A percentile compares a stretch with the other conserved stretches of the same genome.
Evolutionary conservation across 768 basidiomycete genomes (phyloP).

Genomic region (Hortiboletus flavorubellus): DNA sequence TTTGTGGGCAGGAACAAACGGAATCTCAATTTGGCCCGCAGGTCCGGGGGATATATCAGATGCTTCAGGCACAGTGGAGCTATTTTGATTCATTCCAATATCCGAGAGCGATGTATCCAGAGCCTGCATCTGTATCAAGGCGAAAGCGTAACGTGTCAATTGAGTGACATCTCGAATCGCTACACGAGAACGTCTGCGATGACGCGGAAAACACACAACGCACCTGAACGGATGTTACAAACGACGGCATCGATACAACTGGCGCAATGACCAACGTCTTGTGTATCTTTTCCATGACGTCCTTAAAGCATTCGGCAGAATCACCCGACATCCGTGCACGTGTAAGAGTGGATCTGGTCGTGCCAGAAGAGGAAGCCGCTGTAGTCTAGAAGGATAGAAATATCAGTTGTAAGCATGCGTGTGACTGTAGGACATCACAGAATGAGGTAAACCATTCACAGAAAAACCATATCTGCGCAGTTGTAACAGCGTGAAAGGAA

Average conservation of each 20-base stretch:
- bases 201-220: slow-evolving; percentile 5
- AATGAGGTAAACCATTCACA: slow-evolving; percentile 9
- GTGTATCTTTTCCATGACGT: slow-evolving; percentile 65
- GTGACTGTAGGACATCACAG: neutral
- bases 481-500: slow-evolving; percentile 1
- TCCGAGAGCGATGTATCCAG: neutral
- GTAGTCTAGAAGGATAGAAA: slow-evolving; percentile 7
- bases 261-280: slow-evolving; percentile 60
- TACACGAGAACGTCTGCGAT: neutral
- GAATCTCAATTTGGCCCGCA: slow-evolving; percentile 63
- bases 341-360: slow-evolving; percentile 11
- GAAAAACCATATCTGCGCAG: slow-evolving; percentile 10
- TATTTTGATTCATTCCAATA: neutral
- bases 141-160: slow-evolving; percentile 1
- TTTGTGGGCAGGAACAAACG: slow-evolving; percentile 69
- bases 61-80: neutral
- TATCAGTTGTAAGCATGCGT: slow-evolving; percentile 14
- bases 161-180: slow-evolving; percentile 1
- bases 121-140: slow-evolving; percentile 7
- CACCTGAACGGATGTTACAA: slow-evolving; percentile 11
- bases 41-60: slow-evolving; percentile 24
- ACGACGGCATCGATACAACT: slow-evolving; percentile 36
- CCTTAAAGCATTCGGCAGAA: slow-evolving; percentile 40
- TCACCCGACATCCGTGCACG: slow-evolving; percentile 1
- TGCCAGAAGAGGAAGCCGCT: neutral